These are phyloP conservation scores for Solanum microdontum DNA, from an alignment of 257 asterid genomes.

Conservation along the genomic window DNA sequence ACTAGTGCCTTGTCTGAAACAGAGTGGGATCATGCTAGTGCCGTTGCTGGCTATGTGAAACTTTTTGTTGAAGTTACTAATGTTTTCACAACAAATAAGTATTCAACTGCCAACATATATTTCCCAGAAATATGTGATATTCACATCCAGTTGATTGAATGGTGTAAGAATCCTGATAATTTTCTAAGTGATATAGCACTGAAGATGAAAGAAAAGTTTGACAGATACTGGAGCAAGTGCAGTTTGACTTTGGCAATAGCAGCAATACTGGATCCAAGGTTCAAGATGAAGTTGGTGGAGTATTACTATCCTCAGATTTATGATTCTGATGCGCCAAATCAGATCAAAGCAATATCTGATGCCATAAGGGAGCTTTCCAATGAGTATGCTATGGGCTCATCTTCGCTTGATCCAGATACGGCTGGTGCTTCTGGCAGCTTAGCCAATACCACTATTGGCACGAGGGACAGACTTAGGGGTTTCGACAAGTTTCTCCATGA, in stretches of 20 bases:
- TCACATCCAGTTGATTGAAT: conserved; percentile 69
- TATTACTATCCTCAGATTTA: conserved; percentile 68
- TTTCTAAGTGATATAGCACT: conserved; percentile 56
- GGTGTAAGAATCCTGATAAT: conserved; percentile 77
- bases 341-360: conserved; percentile 49
- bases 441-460: conserved; percentile 32
- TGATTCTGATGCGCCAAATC: conserved; percentile 42
- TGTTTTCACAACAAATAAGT: conserved; percentile 36
- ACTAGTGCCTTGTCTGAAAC: conserved; percentile 44
- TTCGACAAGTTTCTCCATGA: conserved; percentile 84
- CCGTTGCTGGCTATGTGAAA: conserved; percentile 49
- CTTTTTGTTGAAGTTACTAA: conserved; percentile 56
- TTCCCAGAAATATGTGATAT: conserved; percentile 77
- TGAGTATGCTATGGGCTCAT: conserved; percentile 53
- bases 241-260: conserved; percentile 66
- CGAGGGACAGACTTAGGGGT: conserved; percentile 78
- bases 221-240: conserved; percentile 75
- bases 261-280: conserved; percentile 83
- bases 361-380: conserved; percentile 60
- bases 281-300: conserved; percentile 86
- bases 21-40: conserved; percentile 70
- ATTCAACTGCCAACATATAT: conserved; percentile 61
- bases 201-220: conserved; percentile 76
- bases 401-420: conserved; percentile 40
- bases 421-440: conserved; percentile 26